A percentile compares a stretch with the other conserved stretches of the same genome.
Evolutionary conservation across 2,329 filamentous ascomycete species (phyloP).

Genomic region (Orbilia quercus): DNA sequence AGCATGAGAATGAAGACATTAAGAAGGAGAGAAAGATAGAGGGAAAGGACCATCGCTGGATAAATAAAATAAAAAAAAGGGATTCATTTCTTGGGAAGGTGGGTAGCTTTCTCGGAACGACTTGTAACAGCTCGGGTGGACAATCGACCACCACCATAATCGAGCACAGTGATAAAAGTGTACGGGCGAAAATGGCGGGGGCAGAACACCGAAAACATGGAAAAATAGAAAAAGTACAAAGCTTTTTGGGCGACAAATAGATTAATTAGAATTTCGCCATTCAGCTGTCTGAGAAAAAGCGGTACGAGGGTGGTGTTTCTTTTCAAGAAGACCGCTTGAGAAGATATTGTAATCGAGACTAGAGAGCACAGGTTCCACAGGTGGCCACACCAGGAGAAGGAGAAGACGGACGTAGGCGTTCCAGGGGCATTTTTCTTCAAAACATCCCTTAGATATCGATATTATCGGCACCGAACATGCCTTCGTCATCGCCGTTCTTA

Average conservation of each 20-base stretch:
- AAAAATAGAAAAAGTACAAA: slow-evolving; percentile 26
- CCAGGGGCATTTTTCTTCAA: slow-evolving; percentile 9
- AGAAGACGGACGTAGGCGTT: slow-evolving; percentile 10
- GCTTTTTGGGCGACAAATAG: slow-evolving; percentile 29
- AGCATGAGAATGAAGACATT: too few relatives aligned
- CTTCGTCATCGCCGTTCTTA: slow-evolving; percentile 71
- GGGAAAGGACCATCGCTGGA: slow-evolving; percentile 46
- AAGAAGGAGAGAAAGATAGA: slow-evolving; percentile 21
- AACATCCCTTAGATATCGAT: slow-evolving; percentile 70
- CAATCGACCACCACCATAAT: slow-evolving; percentile 43
- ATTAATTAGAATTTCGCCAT: slow-evolving; percentile 23
- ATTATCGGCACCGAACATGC: slow-evolving; percentile 72
- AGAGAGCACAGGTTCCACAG: background rate
- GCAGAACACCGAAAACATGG: slow-evolving; percentile 46
- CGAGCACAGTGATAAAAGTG: slow-evolving; percentile 49
- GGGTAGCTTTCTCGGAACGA: slow-evolving; percentile 33
- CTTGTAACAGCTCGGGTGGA: slow-evolving; percentile 43
- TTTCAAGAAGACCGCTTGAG: slow-evolving; percentile 7
- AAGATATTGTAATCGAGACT: slow-evolving; percentile 8
- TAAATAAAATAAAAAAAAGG: slow-evolving; percentile 22
- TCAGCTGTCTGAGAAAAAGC: slow-evolving; percentile 14
- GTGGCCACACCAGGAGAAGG: slow-evolving; percentile 10
- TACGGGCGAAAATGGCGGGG: slow-evolving; percentile 39
- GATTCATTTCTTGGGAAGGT: slow-evolving; percentile 21
- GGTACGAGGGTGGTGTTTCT: background rate